Evolutionary conservation across 768 basidiomycete species (phyloP).

Genomic region (Lactarius hatsudake): DNA sequence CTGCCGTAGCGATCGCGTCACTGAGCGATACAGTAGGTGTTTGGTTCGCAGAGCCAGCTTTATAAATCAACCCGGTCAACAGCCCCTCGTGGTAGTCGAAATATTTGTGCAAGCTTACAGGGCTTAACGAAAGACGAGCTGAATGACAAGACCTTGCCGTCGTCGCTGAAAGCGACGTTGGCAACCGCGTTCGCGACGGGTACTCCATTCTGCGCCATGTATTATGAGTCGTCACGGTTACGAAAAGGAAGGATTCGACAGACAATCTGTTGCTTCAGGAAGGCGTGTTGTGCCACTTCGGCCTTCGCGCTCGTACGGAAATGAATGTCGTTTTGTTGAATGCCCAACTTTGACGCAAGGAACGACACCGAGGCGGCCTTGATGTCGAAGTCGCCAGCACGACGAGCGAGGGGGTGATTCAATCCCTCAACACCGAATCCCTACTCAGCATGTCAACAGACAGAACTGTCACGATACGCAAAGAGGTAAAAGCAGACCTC

Average conservation of each 20-base stretch:
- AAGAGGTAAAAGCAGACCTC: constrained; percentile 25
- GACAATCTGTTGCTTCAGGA: constrained; percentile 30
- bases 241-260: not conserved
- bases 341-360: constrained; percentile 28
- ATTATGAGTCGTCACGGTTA: not conserved
- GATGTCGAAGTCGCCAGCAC: constrained; percentile 27
- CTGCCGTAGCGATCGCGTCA: constrained; percentile 39
- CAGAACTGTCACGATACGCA: not conserved
- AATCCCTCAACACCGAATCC: constrained; percentile 30
- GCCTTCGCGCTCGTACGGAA: constrained; percentile 29
- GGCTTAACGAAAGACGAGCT: constrained; percentile 48
- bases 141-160: constrained; percentile 42
- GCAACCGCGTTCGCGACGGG: constrained; percentile 43
- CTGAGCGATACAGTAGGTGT: constrained; percentile 38
- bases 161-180: constrained; percentile 43
- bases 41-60: constrained; percentile 31
- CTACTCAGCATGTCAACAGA: constrained; percentile 16
- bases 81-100: not conserved
- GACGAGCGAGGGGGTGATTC: constrained; percentile 30
- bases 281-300: constrained; percentile 27
- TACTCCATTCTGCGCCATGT: constrained; percentile 33
- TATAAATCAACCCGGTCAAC: not conserved
- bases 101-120: constrained; percentile 31
- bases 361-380: constrained; percentile 31
- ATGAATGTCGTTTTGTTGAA: constrained; percentile 18